phyloP scores from a whole-genome alignment of 139 green algal genomes.

The Raphidocelis subcapitata region DNA sequence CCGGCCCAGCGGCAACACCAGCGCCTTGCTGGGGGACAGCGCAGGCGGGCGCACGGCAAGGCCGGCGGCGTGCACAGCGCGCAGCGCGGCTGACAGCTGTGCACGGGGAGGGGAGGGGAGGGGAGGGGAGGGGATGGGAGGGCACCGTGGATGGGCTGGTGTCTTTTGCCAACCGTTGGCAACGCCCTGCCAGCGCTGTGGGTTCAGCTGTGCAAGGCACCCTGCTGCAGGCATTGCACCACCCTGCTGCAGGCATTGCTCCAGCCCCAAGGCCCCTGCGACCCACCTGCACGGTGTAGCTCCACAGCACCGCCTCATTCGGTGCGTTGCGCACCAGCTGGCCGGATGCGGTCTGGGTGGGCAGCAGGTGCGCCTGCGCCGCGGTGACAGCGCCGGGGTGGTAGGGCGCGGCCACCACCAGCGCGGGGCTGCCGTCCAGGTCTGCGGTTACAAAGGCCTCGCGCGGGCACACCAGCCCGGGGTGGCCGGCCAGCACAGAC shows the following conservation, averaged over 20 bases:
- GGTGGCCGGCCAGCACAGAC: conserved; percentile 62
- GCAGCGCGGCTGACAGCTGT: conserved; percentile 59
- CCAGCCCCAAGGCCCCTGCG: conserved; percentile 1
- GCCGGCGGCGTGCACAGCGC: conserved; percentile 68
- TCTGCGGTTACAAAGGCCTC: conserved; percentile 75
- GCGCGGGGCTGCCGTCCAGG: conserved; percentile 33
- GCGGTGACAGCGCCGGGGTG: conserved; percentile 39
- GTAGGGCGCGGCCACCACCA: conserved; percentile 61
- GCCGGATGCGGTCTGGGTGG: conserved; percentile 31
- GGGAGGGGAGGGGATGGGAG: not conserved
- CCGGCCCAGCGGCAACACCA: conserved; percentile 60
- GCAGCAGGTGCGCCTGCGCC: conserved; percentile 30
- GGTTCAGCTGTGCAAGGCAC: too few relatives aligned
- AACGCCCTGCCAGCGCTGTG: too few relatives aligned
- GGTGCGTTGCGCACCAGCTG: conserved; percentile 38
- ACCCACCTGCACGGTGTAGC: conserved; percentile 69
- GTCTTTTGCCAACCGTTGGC: too few relatives aligned
- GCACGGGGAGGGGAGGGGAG: not conserved
- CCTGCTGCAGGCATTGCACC: too few relatives aligned
- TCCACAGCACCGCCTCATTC: conserved; percentile 83
- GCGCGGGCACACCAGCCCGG: conserved; percentile 61
- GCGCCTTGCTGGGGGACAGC: conserved; percentile 81
- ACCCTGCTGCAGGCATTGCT: too few relatives aligned
- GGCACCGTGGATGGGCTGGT: not conserved
- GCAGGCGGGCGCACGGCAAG: conserved; percentile 47